Conservation (phyloP, 371 early-diverging fungal species). For the Nematocida ironsii region DNA sequence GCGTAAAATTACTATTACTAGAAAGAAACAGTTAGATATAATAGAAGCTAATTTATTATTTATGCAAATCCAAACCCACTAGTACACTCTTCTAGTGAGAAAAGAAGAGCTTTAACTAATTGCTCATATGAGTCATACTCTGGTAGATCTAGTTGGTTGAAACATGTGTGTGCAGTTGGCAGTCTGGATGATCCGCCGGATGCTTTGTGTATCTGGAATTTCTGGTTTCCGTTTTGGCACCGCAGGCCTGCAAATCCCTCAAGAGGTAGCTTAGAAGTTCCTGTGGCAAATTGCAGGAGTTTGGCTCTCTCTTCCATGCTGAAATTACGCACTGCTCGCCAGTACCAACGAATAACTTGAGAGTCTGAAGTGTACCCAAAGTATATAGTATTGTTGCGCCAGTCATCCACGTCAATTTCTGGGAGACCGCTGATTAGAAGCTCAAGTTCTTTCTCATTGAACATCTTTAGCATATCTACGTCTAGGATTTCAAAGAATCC, state of each 20-base stretch:
- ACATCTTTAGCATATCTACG: constrained; percentile 79
- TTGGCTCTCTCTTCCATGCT: constrained; percentile 91
- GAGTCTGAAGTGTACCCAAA: constrained; percentile 79
- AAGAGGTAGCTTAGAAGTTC: constrained; percentile 91
- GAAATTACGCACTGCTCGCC: constrained; percentile 93
- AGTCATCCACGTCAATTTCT: constrained; percentile 95
- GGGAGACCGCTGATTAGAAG: constrained; percentile 91
- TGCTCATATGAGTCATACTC: constrained; percentile 85
- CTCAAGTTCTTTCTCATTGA: constrained; percentile 95
- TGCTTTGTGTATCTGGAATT: constrained; percentile 91
- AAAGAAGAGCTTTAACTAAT: constrained; percentile 77
- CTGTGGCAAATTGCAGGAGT: constrained; percentile 91
- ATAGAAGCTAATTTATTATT: not conserved
- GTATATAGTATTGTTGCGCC: constrained; percentile 94
- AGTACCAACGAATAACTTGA: constrained; percentile 92
- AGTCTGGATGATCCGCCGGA: constrained; percentile 74
- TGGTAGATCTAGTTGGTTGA: constrained; percentile 91
- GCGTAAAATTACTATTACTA: no score
- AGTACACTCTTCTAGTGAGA: constrained; percentile 85
- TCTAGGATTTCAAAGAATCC: constrained; percentile 95
- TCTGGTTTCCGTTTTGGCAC: constrained; percentile 85
- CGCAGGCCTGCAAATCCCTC: constrained; percentile 88
- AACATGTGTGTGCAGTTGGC: constrained; percentile 85
- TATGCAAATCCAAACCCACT: constrained; percentile 82
- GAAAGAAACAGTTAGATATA: no score